Conservation (phyloP, 345 rosid species). For the Aurinia saxatilis region DNA sequence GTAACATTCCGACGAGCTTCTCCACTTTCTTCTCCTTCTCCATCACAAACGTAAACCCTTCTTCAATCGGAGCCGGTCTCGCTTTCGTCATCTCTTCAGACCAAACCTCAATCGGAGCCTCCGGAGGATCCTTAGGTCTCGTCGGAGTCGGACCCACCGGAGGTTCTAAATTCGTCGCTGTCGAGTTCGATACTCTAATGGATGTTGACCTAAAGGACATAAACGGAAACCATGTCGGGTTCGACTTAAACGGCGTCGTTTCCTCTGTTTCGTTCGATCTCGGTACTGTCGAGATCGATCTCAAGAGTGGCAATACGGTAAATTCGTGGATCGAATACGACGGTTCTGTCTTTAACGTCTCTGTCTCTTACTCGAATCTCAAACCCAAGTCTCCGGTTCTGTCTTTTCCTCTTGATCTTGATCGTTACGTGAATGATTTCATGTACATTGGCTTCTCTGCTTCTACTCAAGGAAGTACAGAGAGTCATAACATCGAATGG, state of each 20-base stretch:
- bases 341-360: conserved; percentile 39
- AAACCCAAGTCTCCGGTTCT: conserved; percentile 64
- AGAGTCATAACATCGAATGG: conserved; percentile 77
- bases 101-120: conserved; percentile 43
- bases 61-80: conserved; percentile 79
- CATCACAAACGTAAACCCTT: conserved; percentile 53
- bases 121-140: conserved; percentile 67
- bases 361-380: conserved; percentile 69
- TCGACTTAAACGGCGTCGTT: conserved; percentile 62
- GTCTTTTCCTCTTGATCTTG: conserved; percentile 52
- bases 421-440: conserved; percentile 65
- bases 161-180: conserved; percentile 56
- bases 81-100: conserved; percentile 72
- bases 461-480: conserved; percentile 91
- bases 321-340: conserved; percentile 80
- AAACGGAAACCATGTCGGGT: conserved; percentile 78
- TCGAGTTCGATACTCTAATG: conserved; percentile 84
- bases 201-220: conserved; percentile 69
- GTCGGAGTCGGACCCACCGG: conserved; percentile 12
- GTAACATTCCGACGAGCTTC: conserved; percentile 51
- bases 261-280: conserved; percentile 47
- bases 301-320: conserved; percentile 70
- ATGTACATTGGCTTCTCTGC: conserved; percentile 92
- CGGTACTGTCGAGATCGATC: conserved; percentile 45
- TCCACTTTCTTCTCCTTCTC: conserved; percentile 85